phyloP scores from a whole-genome alignment of 768 basidiomycete genomes.

The Lyophyllum shimeji region DNA sequence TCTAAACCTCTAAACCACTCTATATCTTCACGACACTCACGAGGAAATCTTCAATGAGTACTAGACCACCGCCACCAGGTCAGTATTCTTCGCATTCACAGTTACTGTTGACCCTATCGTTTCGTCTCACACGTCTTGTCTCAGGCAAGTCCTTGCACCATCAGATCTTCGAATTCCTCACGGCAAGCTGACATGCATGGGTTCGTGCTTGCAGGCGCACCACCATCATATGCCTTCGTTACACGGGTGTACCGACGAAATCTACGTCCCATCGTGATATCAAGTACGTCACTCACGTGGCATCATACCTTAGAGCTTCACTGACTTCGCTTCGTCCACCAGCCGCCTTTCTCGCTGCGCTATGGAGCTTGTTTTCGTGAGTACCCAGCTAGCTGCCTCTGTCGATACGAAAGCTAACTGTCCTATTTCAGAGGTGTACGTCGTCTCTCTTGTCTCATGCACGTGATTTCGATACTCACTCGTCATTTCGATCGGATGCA shows the following conservation, averaged over 20 bases:
- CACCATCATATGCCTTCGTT: slow-evolving; percentile 61
- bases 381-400: slow-evolving; percentile 23
- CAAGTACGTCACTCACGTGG: slow-evolving; percentile 26
- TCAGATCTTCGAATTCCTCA: not conserved
- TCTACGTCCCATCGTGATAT: slow-evolving; percentile 61
- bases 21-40: not conserved
- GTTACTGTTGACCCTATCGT: too few species aligned
- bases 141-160: not conserved
- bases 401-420: not conserved
- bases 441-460: not conserved
- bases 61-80: too few species aligned
- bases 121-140: not conserved
- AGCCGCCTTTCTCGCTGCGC: slow-evolving; percentile 46
- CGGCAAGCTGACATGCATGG: not conserved
- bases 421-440: slow-evolving; percentile 31
- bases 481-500: slow-evolving; percentile 25
- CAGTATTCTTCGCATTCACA: too few species aligned
- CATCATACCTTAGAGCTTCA: not conserved
- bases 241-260: slow-evolving; percentile 54
- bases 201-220: slow-evolving; percentile 34
- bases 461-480: not conserved
- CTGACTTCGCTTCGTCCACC: slow-evolving; percentile 4
- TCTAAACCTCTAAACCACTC: slow-evolving; percentile 1
- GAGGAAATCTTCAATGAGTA: too few species aligned
- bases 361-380: slow-evolving; percentile 68